Conservation (phyloP, 306 rosid genomes). For the Vicia villosa region DNA sequence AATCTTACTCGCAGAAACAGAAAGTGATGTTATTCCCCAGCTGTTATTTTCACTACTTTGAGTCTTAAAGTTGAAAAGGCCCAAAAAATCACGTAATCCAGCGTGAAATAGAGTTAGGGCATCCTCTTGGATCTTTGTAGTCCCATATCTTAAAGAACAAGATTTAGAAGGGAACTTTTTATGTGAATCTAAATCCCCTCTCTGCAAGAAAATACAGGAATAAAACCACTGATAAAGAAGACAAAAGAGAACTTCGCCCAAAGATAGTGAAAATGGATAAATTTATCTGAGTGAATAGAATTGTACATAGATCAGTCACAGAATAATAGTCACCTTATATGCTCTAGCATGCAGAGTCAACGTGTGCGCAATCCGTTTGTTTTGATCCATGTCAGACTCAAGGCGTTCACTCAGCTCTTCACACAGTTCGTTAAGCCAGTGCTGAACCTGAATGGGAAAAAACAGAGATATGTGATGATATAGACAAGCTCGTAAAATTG, state of each 20-base stretch:
- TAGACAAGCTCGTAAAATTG: neutral
- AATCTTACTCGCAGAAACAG: constrained; percentile 89
- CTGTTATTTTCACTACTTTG: constrained; percentile 53
- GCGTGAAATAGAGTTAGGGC: constrained; percentile 82
- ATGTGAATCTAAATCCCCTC: constrained; percentile 63
- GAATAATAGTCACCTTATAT: constrained; percentile 54
- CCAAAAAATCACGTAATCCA: constrained; percentile 77
- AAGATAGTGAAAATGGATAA: constrained; percentile 14
- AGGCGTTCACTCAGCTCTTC: constrained; percentile 89
- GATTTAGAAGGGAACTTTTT: constrained; percentile 92
- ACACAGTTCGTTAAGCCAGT: constrained; percentile 83
- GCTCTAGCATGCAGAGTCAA: constrained; percentile 81
- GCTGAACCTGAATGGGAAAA: constrained; percentile 62
- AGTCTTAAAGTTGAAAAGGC: constrained; percentile 46
- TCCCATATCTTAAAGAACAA: constrained; percentile 85
- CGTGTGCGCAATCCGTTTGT: constrained; percentile 84
- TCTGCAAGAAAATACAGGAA: constrained; percentile 53
- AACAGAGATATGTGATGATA: constrained; percentile 24
- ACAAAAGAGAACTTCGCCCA: constrained; percentile 16
- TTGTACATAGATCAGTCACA: constrained; percentile 24
- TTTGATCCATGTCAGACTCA: constrained; percentile 69
- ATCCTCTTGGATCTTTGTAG: constrained; percentile 90
- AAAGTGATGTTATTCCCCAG: constrained; percentile 83
- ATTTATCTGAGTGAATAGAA: constrained; percentile 26
- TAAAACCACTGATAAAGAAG: constrained; percentile 11